Evolutionary conservation across 139 green algal species (phyloP), one percentile per base, ranked within the genome.

Genomic region (Chloropicon primus): DNA sequence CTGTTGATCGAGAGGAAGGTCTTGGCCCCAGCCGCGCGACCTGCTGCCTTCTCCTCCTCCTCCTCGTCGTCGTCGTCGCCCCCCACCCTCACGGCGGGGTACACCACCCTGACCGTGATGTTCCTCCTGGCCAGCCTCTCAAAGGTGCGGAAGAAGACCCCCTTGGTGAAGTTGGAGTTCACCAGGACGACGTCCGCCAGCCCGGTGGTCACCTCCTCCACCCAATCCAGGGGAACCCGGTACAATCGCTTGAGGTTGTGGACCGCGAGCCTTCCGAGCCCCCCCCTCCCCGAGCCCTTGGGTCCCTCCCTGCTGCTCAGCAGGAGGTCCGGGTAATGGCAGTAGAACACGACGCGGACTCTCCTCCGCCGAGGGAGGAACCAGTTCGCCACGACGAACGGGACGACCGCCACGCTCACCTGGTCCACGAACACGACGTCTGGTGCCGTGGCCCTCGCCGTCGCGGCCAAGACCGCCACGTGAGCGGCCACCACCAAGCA

Each of bases 241-340:
- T 95, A 88, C 1, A 82, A 10, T 5, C 5, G 72, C 24, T 75
- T 27, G 5, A 75, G 17, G 25, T 10, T 5, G 72, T 62, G 41
- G 21, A 1, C 1, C 28, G 22, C 89, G 2, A 76, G 87, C 89
- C 3, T 27, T 26, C 3, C 82, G 80, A 24, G 82, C 41, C 0
- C 88, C 41, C 41, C 41, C 41, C 41, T 17, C 17, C 41, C 10
- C 41, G 10, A n/a, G 5, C 17, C 5, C 41, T 17, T 62, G 41
- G 41, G 17, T n/a, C 5, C 10, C 17, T 62, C 41, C 41, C 41
- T 62, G 41, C 10, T n/a, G 41, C 41, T 82, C 27, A 99, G 89
- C 75, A 99, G 86, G 27, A 96, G 77, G 84, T 99, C 95, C 0
- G 95, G 95, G 83, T 96, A 99, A 82, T 99, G 95, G 89, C 95